These are phyloP conservation scores for Beta vulgaris DNA, from an alignment of 148 eudicot species.

Conservation along the genomic window DNA sequence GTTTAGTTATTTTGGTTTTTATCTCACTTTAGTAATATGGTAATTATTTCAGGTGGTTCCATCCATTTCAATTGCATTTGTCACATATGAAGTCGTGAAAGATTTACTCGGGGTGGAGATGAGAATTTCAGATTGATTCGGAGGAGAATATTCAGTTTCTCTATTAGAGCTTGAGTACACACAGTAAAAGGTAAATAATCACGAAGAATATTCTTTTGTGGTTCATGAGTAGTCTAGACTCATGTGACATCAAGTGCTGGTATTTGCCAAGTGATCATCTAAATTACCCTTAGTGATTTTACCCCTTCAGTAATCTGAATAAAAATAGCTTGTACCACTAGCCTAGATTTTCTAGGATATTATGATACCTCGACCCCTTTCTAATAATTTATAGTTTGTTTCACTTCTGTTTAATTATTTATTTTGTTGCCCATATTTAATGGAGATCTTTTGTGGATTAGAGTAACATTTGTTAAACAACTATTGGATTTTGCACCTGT, in stretches of 20 bases:
- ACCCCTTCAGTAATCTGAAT: slow-evolving; percentile 17
- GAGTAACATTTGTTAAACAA: no score
- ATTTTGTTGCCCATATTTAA: not conserved
- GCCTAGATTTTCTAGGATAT: slow-evolving; percentile 26
- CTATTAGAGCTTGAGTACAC: slow-evolving; percentile 2
- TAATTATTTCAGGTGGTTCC: slow-evolving; percentile 70
- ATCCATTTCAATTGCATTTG: slow-evolving; percentile 83
- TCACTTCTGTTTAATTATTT: not conserved
- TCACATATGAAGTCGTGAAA: slow-evolving; percentile 76
- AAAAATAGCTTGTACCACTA: slow-evolving; percentile 20
- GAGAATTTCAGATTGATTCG: slow-evolving; percentile 69
- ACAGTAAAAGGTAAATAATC: slow-evolving; percentile 12
- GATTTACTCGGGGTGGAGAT: slow-evolving; percentile 85
- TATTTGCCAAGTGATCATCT: slow-evolving; percentile 13
- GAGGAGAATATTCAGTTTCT: slow-evolving; percentile 13
- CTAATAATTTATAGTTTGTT: slow-evolving; percentile 15
- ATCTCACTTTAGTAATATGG: slow-evolving; percentile 8
- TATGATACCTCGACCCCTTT: not conserved
- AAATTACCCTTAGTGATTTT: slow-evolving; percentile 15
- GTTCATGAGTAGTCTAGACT: slow-evolving; percentile 17
- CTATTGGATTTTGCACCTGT: not conserved
- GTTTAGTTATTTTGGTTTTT: not conserved
- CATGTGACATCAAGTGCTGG: not conserved
- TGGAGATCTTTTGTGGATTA: not conserved
- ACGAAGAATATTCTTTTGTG: slow-evolving; percentile 24